phyloP scores from a whole-genome alignment of 257 asterid species.

The Sherardia arvensis region DNA sequence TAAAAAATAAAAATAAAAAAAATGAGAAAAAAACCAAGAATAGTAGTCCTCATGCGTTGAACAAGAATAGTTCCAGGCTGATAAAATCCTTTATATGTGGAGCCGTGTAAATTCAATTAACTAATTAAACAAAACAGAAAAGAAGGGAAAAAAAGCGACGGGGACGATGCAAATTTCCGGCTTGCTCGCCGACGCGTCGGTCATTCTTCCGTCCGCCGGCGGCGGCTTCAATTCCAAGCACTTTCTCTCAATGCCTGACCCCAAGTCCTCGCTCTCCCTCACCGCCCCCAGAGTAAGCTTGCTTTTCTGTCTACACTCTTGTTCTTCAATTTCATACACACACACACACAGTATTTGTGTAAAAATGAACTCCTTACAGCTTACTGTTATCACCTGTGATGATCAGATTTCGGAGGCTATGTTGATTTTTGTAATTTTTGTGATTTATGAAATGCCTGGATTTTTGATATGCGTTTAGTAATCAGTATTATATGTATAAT shows the following conservation, averaged over 20 bases:
- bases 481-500: background rate
- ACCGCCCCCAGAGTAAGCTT: slow-evolving; percentile 42
- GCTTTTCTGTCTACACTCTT: background rate
- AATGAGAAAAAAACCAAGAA: background rate
- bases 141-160: background rate
- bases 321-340: background rate
- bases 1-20: too few species aligned
- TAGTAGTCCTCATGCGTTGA: background rate
- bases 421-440: background rate
- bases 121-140: background rate
- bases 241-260: slow-evolving; percentile 27
- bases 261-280: slow-evolving; percentile 30
- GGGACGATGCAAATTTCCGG: slow-evolving; percentile 43
- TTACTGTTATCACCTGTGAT: background rate
- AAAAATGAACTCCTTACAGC: background rate
- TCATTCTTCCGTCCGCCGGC: slow-evolving; percentile 41
- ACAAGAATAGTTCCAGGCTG: background rate
- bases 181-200: slow-evolving; percentile 40
- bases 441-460: background rate
- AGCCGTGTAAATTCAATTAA: background rate
- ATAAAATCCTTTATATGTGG: background rate
- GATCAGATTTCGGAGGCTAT: background rate
- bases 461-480: background rate
- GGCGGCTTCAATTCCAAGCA: slow-evolving; percentile 36
- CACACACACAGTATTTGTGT: background rate